phyloP scores from a whole-genome alignment of 2,329 filamentous ascomycete species.

The Trichoderma sp. region DNA sequence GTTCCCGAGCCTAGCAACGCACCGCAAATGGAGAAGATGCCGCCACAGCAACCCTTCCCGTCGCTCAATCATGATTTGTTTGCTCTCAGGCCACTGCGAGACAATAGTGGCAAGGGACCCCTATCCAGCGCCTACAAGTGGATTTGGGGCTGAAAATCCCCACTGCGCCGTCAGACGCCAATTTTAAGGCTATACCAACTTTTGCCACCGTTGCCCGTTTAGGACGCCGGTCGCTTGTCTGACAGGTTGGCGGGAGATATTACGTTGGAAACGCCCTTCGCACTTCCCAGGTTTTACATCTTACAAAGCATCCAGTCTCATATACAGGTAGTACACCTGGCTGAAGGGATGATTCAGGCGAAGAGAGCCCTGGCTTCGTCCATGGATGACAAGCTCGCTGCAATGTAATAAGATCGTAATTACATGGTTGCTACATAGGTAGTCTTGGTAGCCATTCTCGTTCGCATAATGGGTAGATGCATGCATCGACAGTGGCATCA shows the following conservation, averaged over 20 bases:
- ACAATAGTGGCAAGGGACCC: constrained; percentile 1
- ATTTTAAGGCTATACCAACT: not conserved
- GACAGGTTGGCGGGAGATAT: constrained; percentile 22
- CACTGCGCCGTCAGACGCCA: constrained; percentile 17
- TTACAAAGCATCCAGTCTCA: not conserved
- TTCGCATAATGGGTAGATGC: not conserved
- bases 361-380: not conserved
- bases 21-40: not conserved
- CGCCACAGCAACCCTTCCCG: not conserved
- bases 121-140: not conserved
- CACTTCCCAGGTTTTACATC: not conserved
- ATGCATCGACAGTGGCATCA: not conserved
- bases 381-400: not conserved
- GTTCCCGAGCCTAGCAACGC: not conserved
- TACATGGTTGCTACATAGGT: not conserved
- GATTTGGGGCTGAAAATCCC: constrained; percentile 5
- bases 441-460: not conserved
- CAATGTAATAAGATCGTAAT: not conserved
- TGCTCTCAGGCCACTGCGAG: not conserved
- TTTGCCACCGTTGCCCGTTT: constrained; percentile 15
- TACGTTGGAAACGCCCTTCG: constrained; percentile 16
- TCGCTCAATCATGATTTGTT: not conserved
- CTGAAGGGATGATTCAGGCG: not conserved
- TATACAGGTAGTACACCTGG: too few species aligned
- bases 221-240: constrained; percentile 1